Evolutionary conservation across 2,329 filamentous ascomycete species (phyloP).

Genomic region (Dryadomyces quercivorus): DNA sequence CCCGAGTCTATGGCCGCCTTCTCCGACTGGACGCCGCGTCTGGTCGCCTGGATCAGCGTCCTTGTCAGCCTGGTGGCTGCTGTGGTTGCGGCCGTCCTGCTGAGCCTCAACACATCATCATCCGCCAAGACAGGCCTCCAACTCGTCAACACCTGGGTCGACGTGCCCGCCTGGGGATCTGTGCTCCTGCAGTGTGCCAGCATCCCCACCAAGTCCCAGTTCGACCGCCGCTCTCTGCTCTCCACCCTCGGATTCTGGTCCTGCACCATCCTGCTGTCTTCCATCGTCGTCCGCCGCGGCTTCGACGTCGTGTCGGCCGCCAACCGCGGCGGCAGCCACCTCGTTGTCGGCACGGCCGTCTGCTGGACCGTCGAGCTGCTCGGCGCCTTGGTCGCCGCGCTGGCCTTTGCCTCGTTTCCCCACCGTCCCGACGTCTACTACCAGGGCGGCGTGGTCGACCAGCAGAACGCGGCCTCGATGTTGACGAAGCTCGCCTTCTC

Average conservation of each 20-base stretch:
- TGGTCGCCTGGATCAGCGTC: slow-evolving; percentile 15
- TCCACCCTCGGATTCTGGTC: slow-evolving; percentile 16
- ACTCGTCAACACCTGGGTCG: slow-evolving; percentile 12
- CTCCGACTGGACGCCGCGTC: slow-evolving; percentile 16
- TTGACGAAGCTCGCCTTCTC: slow-evolving; percentile 18
- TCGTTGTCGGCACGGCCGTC: slow-evolving; percentile 10
- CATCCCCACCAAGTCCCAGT: slow-evolving; percentile 17
- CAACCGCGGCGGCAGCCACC: background rate
- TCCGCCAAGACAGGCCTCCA: background rate
- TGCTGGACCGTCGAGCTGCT: slow-evolving; percentile 17
- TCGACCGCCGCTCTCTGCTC: slow-evolving; percentile 17
- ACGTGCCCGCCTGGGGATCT: slow-evolving; percentile 15
- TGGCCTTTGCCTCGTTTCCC: slow-evolving; percentile 19
- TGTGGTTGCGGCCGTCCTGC: slow-evolving; percentile 14
- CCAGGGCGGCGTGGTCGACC: slow-evolving; percentile 19
- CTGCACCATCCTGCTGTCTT: slow-evolving; percentile 13
- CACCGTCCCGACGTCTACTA: slow-evolving; percentile 22
- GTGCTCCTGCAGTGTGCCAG: slow-evolving; percentile 17
- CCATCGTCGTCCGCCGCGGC: slow-evolving; percentile 17
- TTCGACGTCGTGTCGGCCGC: slow-evolving; percentile 14
- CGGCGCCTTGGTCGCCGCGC: slow-evolving; percentile 12
- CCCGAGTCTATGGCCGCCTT: slow-evolving; percentile 20
- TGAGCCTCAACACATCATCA: background rate
- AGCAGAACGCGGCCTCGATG: slow-evolving; percentile 21
- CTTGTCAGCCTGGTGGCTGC: slow-evolving; percentile 16